Base-by-base conservation (phyloP, 2,329 filamentous ascomycete species). In the Penicillium freii region DNA sequence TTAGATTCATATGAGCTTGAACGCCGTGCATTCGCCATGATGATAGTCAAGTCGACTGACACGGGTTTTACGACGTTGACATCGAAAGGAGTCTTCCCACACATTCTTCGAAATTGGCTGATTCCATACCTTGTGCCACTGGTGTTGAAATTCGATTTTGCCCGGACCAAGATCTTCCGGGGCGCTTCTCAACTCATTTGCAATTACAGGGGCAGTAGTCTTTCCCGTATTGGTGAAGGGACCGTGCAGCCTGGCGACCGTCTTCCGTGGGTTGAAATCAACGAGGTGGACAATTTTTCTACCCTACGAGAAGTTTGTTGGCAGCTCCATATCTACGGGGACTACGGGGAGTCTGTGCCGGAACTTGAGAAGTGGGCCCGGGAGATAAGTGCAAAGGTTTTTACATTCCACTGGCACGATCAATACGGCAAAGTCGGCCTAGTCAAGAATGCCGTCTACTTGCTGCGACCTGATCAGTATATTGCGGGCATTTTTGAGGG, bases 1-100 rank as follows among this genome's bases (percentile, higher is more conserved):
- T 71, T 85, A 0, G 71, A 80, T 48, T 79, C 74, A 13, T 84
- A 83, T 63, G 73, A 79, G 51, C 61, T 64, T 3, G 81, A 84
- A 64, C 76, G 82, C 7, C 73, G 75, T 17, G 75, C 78, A 3
- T 77, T 83, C 38, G 81, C 81, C 0, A 60, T 71, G 9, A 72
- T 71, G 27, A 71, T 84, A 0, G 65, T 80, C 5, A 57, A 70
- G 13, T 73, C 72, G 2, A 81, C 79, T 0, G 80, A 81, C 57
- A 62, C 65, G 1, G 59, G 74, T 3, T 81, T 81, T 56, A 72
- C 65, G 29, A 67, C 71, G n/a, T 63, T 76, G 15, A 69, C 75
- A 0, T 74, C 71, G 1, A 13, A 77, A 71, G 71, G 53, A 38
- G 77, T 56, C 70, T 50, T 81, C 6, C 73, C 81, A 7, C 76